Evolutionary conservation across 129 eudicot genomes (phyloP).

Genomic region (Tagetes erecta): DNA sequence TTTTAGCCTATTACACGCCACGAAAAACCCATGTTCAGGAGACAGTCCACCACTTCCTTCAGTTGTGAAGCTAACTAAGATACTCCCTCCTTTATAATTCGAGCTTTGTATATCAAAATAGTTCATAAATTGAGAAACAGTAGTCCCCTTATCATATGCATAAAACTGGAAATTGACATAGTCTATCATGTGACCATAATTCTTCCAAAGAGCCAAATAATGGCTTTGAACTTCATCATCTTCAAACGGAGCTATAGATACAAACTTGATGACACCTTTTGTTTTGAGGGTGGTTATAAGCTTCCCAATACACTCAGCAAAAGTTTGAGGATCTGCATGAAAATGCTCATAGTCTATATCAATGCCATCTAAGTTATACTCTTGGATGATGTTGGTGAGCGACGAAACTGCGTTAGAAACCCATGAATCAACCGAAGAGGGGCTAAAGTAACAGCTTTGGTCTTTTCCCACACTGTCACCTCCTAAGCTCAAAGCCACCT

Average conservation of each 20-base stretch:
- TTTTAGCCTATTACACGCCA: conserved; percentile 43
- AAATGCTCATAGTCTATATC: conserved; percentile 86
- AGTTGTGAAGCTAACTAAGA: conserved; percentile 40
- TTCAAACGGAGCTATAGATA: conserved; percentile 78
- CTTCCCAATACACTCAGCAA: conserved; percentile 65
- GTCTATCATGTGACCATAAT: conserved; percentile 53
- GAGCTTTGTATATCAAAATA: conserved; percentile 37
- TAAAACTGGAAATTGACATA: conserved; percentile 81
- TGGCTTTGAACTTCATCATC: conserved; percentile 66
- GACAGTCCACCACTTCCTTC: conserved; percentile 47
- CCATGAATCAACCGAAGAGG: conserved; percentile 55
- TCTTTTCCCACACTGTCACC: conserved; percentile 40
- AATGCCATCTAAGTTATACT: conserved; percentile 64
- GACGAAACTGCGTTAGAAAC: conserved; percentile 68
- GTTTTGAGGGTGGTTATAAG: conserved; percentile 58
- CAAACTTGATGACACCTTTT: conserved; percentile 57
- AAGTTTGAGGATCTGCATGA: conserved; percentile 46
- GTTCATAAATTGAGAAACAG: conserved; percentile 44
- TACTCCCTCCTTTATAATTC: conserved; percentile 48
- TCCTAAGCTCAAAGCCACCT: conserved; percentile 54
- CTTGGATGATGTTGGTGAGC: conserved; percentile 53
- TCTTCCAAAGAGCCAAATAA: conserved; percentile 73
- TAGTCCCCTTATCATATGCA: conserved; percentile 64
- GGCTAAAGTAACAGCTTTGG: conserved; percentile 32
- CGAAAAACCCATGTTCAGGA: conserved; percentile 46